Evolutionary conservation across 345 rosid genomes (phyloP).

Genomic region (Chamaenerion angustifolium): DNA sequence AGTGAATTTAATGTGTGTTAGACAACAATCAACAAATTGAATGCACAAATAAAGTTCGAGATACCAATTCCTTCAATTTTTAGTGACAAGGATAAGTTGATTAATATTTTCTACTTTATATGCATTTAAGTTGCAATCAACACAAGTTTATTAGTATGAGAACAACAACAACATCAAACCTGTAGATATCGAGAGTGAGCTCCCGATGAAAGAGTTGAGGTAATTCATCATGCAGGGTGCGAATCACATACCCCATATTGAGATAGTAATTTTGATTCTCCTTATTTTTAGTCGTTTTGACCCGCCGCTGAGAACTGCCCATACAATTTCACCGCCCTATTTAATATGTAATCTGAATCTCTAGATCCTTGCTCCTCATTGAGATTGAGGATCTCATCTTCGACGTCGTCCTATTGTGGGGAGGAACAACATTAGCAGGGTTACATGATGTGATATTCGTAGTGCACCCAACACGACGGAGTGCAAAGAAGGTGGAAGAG

Average conservation of each 20-base stretch:
- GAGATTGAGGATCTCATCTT: not conserved
- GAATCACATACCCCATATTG: constrained; percentile 74
- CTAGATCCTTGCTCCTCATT: constrained; percentile 7
- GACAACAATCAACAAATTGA: too few relatives aligned
- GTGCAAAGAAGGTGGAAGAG: constrained; percentile 16
- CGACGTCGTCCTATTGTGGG: constrained; percentile 10
- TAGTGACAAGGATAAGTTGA: not conserved
- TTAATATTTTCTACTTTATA: not conserved
- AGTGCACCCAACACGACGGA: constrained; percentile 3
- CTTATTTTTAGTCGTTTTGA: constrained; percentile 43
- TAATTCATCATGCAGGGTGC: constrained; percentile 61
- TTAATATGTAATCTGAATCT: constrained; percentile 10
- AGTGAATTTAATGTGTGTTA: too few relatives aligned
- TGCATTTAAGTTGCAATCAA: not conserved
- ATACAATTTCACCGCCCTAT: constrained; percentile 23
- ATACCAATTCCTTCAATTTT: too few relatives aligned
- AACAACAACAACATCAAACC: constrained; percentile 18
- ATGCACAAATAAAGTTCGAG: too few relatives aligned
- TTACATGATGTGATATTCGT: constrained; percentile 20
- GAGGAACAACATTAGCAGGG: constrained; percentile 11
- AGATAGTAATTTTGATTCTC: constrained; percentile 55
- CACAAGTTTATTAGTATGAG: not conserved
- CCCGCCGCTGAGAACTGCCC: constrained; percentile 49
- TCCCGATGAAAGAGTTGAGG: constrained; percentile 50
- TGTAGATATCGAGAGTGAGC: constrained; percentile 66